Conservation (phyloP, 495 filamentous ascomycete species). For the Penicillium bovifimosum region DNA sequence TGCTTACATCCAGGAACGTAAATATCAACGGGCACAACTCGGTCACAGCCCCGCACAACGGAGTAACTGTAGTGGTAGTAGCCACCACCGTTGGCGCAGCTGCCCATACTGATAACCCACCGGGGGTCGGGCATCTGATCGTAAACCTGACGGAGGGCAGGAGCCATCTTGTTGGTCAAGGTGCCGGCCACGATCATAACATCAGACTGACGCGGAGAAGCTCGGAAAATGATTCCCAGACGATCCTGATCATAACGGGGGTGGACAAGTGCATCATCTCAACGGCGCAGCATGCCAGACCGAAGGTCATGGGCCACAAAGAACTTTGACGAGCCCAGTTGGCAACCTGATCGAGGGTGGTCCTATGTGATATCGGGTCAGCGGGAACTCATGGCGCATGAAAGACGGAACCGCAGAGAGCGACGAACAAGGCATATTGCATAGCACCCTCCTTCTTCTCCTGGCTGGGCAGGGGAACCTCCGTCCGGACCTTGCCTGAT, state of each 20-base stretch:
- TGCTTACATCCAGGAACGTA: conserved; percentile 85
- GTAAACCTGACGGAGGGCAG: conserved; percentile 89
- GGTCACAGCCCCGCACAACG: conserved; percentile 85
- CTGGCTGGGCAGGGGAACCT: conserved; percentile 86
- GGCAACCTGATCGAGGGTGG: conserved; percentile 82
- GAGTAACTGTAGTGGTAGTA: conserved; percentile 98
- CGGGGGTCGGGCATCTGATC: conserved; percentile 97
- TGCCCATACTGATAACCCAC: conserved; percentile 94
- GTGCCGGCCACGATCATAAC: conserved; percentile 98
- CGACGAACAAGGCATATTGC: conserved; percentile 91
- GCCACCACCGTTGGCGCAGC: conserved; percentile 90
- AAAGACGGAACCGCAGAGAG: not conserved
- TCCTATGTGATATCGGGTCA: conserved; percentile 45
- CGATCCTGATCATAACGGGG: conserved; percentile 96
- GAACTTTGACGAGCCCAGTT: conserved; percentile 95
- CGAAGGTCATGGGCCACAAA: conserved; percentile 97
- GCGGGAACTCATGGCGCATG: not conserved
- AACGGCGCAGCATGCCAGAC: conserved; percentile 91
- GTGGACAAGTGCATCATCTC: conserved; percentile 99
- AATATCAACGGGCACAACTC: conserved; percentile 91
- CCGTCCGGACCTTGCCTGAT: conserved; percentile 52
- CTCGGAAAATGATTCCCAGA: conserved; percentile 94
- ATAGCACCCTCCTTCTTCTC: conserved; percentile 89
- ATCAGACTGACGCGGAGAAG: conserved; percentile 90
- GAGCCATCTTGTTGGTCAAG: conserved; percentile 97